phyloP scores from a whole-genome alignment of 768 basidiomycete species.

The Harrya chromipes region DNA sequence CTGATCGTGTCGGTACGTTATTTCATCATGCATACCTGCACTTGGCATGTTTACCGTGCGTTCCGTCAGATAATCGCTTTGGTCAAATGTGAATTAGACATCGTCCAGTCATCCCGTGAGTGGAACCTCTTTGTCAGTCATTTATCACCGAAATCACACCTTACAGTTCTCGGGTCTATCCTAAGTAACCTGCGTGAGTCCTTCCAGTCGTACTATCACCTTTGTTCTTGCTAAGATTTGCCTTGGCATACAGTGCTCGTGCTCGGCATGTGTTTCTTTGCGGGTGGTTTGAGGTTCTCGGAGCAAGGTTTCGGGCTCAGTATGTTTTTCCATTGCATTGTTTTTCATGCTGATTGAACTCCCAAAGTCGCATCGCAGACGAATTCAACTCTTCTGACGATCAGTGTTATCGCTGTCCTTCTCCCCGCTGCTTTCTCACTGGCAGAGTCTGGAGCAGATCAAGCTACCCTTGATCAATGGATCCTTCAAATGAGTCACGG shows the following conservation, averaged over 20 bases:
- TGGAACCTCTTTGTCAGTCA: not conserved
- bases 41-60: not conserved
- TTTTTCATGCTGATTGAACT: not conserved
- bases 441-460: slow-evolving; percentile 25
- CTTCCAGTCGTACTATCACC: not conserved
- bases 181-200: slow-evolving; percentile 66
- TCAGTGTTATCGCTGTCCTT: slow-evolving; percentile 78
- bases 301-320: slow-evolving; percentile 77
- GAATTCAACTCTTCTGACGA: slow-evolving; percentile 68
- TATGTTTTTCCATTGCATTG: slow-evolving; percentile 32
- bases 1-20: slow-evolving; percentile 63
- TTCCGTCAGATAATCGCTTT: slow-evolving; percentile 66
- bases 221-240: not conserved
- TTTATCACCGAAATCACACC: slow-evolving; percentile 1
- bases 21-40: not conserved
- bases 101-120: slow-evolving; percentile 80
- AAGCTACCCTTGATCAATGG: slow-evolving; percentile 34
- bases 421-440: slow-evolving; percentile 77
- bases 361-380: slow-evolving; percentile 63
- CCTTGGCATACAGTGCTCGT: slow-evolving; percentile 57
- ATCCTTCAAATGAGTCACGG: slow-evolving; percentile 76
- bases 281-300: slow-evolving; percentile 70
- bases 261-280: slow-evolving; percentile 82
- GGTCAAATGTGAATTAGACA: slow-evolving; percentile 72
- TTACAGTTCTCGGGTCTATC: slow-evolving; percentile 75